Evolutionary conservation across 306 rosid genomes (phyloP), one percentile per base, ranked within the genome.

Genomic region (Mucuna pruriens): DNA sequence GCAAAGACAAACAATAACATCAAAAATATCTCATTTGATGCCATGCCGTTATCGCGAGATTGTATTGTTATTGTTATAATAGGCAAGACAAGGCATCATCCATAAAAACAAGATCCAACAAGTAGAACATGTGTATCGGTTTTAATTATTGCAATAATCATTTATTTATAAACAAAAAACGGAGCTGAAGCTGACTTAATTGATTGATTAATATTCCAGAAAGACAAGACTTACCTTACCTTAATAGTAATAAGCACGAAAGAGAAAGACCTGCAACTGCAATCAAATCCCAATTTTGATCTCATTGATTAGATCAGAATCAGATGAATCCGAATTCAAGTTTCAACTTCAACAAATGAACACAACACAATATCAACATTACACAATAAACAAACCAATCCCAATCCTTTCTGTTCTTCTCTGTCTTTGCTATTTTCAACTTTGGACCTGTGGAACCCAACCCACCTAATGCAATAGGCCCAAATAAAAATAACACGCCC

Each of bases 241-340:
- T 78, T 34, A 66, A 66, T 38, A 54, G 26, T 34, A 49, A 65
- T 48, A 64, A 36, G 1, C 26, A 34, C 26, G 12, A 23, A 10
- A 75, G 29, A 61, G 13, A 75, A 2, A 54, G 46, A 34, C 4
- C 65, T 51, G 67, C 55, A 15, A 17, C 7, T 75, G 64, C 62
- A 17, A 31, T n/a, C 63, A 62, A 65, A 65, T 25, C 57, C 82
- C 67, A 55, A 78, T 36, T 78, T 67, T 52, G 76, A 49, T 78
- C 75, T 78, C 67, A 52, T 75, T 75, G 54, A 74, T 55, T 54
- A 73, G 66, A 38, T 19, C 67, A 34, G 48, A 72, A 33, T 8
- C 45, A 31, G 17, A 73, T 31, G 7, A 6, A 52, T 34, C 40
- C 6, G 22, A 20, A 34, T 54, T 34, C 77, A 36, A 74, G 67